Conservation (phyloP, 139 green algal genomes). For the Dunaliella sp. region DNA sequence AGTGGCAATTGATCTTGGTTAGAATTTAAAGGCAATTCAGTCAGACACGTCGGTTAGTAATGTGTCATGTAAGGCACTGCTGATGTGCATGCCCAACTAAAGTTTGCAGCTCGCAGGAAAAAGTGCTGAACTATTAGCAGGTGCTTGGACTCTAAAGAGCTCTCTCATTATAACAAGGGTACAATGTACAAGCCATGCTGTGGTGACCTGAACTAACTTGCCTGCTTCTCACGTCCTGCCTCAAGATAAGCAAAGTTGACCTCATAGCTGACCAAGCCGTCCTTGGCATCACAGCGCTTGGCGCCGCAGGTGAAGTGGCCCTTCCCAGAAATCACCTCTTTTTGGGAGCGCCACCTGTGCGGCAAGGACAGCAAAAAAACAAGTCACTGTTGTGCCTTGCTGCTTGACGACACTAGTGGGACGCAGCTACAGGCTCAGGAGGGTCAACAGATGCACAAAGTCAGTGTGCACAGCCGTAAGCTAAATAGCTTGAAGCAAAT, state of each 20-base stretch:
- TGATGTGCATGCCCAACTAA: background rate
- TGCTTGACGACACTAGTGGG: no score
- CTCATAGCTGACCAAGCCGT: conserved; percentile 78
- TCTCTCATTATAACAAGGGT: background rate
- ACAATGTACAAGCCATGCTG: background rate
- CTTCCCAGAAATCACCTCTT: conserved; percentile 80
- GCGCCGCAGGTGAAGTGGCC: conserved; percentile 88
- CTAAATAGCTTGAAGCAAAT: no score
- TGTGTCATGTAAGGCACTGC: background rate
- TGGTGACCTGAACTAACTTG: conserved; percentile 7
- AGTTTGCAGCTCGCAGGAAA: background rate
- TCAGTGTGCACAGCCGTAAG: no score
- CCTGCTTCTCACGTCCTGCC: conserved; percentile 77
- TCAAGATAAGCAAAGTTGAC: conserved; percentile 88
- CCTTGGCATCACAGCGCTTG: conserved; percentile 58
- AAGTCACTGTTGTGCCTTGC: no score
- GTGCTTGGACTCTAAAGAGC: background rate
- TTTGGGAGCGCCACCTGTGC: conserved; percentile 83
- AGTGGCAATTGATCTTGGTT: no score
- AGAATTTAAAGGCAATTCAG: background rate
- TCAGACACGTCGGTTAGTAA: background rate
- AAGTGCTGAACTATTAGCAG: background rate
- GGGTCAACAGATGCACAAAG: no score
- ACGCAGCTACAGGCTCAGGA: no score
- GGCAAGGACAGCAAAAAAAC: no score